Conservation (phyloP, 345 rosid species). For the Lagerstroemia speciosa region DNA sequence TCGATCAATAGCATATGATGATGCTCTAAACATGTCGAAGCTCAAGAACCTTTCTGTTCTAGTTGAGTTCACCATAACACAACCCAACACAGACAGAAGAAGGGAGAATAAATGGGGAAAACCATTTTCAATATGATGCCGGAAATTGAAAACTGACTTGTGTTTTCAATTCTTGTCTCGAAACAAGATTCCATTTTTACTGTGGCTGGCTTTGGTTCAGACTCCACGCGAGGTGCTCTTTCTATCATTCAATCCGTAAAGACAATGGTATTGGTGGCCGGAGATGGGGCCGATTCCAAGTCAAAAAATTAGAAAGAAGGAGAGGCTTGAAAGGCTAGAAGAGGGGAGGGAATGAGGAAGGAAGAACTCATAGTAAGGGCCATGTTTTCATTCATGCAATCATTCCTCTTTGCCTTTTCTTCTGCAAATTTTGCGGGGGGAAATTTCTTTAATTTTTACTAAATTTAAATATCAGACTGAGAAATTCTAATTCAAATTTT, state of each 20-base stretch:
- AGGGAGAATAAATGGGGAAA: too few relatives aligned
- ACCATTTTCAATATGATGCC: too few relatives aligned
- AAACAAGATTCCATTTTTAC: slow-evolving; percentile 9
- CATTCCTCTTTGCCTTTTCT: slow-evolving; percentile 58
- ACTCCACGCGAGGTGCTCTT: slow-evolving; percentile 99
- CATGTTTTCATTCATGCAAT: slow-evolving; percentile 69
- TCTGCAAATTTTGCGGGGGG: slow-evolving; percentile 36
- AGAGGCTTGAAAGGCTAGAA: background rate
- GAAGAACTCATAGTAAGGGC: slow-evolving; percentile 43
- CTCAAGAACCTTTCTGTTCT: too few relatives aligned
- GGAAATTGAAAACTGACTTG: background rate
- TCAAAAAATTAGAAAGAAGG: slow-evolving; percentile 32
- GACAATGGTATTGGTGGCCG: slow-evolving; percentile 86
- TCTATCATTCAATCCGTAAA: slow-evolving; percentile 96
- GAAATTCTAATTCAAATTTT: too few relatives aligned
- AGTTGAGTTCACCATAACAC: too few relatives aligned
- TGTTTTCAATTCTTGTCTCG: background rate
- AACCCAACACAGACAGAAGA: too few relatives aligned
- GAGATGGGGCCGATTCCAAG: slow-evolving; percentile 40
- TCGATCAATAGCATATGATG: too few relatives aligned
- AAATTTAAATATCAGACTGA: too few relatives aligned
- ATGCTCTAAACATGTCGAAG: too few relatives aligned
- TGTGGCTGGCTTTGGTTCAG: slow-evolving; percentile 94
- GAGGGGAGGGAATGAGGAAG: background rate
- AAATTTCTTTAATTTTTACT: too few relatives aligned